Base-by-base conservation (phyloP, 2,329 filamentous ascomycete species). In the Emergomyces orientalis region DNA sequence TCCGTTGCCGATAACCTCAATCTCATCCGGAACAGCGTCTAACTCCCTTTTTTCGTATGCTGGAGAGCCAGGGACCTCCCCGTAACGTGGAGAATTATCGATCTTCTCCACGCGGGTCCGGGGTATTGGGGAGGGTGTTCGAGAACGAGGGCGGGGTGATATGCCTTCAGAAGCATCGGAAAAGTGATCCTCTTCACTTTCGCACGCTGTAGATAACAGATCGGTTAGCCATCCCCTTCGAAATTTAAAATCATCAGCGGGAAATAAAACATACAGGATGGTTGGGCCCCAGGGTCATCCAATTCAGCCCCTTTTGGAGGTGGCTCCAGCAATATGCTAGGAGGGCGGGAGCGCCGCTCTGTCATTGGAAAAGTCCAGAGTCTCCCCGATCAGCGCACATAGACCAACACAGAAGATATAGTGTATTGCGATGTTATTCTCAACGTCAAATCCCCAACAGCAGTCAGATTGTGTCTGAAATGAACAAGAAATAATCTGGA, bases 1-100 rank as follows among this genome's bases (percentile, higher is more conserved):
- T 37, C 72, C 76, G 63, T 78, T 80, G 11, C 78, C 78, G 4
- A 86, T 77, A 60, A 87, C 76, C 70, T 86, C 83, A 34, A 87
- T 77, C 71, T 87, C 83, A 70, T 87, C 84, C 5, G 85, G 85
- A 6, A 86, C 84, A 34, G 84, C 84, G 71, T 87, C 85, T 67
- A 81, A 78, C 27, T 72, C 76, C 65, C 84, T 77, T 69, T 81
- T 79, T n/a, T 82, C 78, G 71, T 85, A 87, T 62, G 84, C 84
- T 22, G 77, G 72, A 34, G 84, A 87, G 11, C 84, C 84, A 3
- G 85, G 85, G 3, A 86, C 78, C 70, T 87, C 84, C 69, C 85
- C 85, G 69, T 87, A 79, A 65, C 79, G 78, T 17, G 83, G 81
- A 64, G 75, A 72, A 68, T 84, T 79, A 71, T 87, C 85, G 51